A percentile compares a stretch with the other conserved stretches of the same genome.
phyloP scores from a whole-genome alignment of 2,329 filamentous ascomycete species.

The Aspergillus tubingensis region DNA sequence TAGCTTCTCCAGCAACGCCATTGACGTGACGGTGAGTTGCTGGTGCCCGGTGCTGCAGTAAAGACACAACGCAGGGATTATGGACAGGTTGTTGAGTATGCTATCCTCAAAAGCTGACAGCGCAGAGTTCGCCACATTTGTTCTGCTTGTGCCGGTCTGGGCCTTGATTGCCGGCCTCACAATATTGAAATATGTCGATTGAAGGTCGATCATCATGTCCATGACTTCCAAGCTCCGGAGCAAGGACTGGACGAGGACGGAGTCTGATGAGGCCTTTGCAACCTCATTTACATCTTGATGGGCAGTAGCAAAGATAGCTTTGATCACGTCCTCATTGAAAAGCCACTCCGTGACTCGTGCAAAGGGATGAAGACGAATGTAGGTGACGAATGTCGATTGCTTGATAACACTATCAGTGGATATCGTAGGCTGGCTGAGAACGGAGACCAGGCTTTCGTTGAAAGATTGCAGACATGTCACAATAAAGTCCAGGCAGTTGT shows the following conservation, averaged over 20 bases:
- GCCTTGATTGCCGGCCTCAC: constrained; percentile 76
- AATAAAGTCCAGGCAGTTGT: constrained; percentile 82
- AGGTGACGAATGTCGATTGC: constrained; percentile 74
- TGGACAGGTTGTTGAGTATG: constrained; percentile 73
- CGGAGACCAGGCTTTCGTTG: constrained; percentile 88
- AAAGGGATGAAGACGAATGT: constrained; percentile 88
- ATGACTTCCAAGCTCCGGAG: constrained; percentile 81
- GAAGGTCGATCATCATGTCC: constrained; percentile 77
- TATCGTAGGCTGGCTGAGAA: constrained; percentile 77
- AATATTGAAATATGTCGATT: constrained; percentile 88
- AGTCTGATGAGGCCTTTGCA: constrained; percentile 71
- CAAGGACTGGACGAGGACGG: constrained; percentile 77
- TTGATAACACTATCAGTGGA: constrained; percentile 73
- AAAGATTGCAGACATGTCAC: constrained; percentile 78
- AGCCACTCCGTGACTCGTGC: constrained; percentile 96
- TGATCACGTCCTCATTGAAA: constrained; percentile 87
- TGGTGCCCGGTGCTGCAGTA: constrained; percentile 86
- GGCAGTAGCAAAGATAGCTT: constrained; percentile 73
- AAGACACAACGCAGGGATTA: constrained; percentile 80
- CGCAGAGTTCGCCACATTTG: constrained; percentile 70
- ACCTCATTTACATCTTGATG: constrained; percentile 75
- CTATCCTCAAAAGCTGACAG: constrained; percentile 92
- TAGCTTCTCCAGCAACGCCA: constrained; percentile 82
- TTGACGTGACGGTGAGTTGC: constrained; percentile 74
- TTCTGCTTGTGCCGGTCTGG: constrained; percentile 60